phyloP scores from a whole-genome alignment of 2,329 filamentous ascomycete species.

The Paracamarosporium sp. region DNA sequence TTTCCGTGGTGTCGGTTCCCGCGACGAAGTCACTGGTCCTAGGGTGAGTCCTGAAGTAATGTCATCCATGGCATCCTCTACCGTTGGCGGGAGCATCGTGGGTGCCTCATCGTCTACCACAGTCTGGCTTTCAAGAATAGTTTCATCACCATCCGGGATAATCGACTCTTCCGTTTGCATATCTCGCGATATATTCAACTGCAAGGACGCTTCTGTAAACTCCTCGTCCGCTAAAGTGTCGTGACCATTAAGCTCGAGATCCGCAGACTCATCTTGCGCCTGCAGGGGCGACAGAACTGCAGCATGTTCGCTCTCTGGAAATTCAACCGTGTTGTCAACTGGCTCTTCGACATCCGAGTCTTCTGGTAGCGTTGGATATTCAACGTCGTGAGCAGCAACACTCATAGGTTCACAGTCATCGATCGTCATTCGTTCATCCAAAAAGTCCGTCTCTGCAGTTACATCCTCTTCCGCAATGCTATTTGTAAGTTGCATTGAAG shows the following conservation, averaged over 20 bases:
- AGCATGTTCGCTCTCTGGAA: background rate
- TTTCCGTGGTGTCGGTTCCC: slow-evolving; percentile 26
- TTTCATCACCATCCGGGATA: background rate
- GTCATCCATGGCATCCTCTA: slow-evolving; percentile 15
- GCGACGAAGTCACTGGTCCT: slow-evolving; percentile 16
- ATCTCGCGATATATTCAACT: slow-evolving; percentile 34
- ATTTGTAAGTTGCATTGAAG: background rate
- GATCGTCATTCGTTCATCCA: background rate
- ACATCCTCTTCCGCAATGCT: background rate
- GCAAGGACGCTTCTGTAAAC: slow-evolving; percentile 40
- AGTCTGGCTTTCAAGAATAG: background rate
- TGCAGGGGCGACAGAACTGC: background rate
- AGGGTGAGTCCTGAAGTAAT: slow-evolving; percentile 43
- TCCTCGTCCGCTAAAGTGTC: slow-evolving; percentile 24
- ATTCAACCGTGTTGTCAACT: background rate
- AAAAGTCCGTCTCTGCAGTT: background rate
- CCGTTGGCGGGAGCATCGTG: background rate
- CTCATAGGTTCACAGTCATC: background rate
- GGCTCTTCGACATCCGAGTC: background rate
- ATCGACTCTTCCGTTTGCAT: slow-evolving; percentile 14
- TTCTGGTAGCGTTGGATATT: slow-evolving; percentile 20
- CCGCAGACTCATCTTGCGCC: background rate
- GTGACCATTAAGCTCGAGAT: background rate
- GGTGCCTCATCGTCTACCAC: background rate
- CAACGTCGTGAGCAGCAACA: slow-evolving; percentile 4